These are phyloP conservation scores for Taphrina pruni DNA, from an alignment of 1,139 yeast genomes.

Conservation along the genomic window DNA sequence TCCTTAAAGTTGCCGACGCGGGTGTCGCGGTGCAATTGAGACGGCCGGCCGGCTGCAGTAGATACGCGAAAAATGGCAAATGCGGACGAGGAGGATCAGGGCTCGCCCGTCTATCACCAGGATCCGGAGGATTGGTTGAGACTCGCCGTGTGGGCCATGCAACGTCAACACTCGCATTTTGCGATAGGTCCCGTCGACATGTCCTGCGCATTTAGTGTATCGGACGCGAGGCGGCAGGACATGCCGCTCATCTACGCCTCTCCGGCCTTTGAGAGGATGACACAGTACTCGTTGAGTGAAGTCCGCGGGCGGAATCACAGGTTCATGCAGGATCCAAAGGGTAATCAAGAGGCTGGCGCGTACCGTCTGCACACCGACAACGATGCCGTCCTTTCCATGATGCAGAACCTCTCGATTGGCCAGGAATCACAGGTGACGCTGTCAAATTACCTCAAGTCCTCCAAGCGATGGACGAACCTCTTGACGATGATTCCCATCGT, in stretches of 20 bases:
- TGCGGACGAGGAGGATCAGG: not conserved
- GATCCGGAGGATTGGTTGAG: conserved; percentile 3
- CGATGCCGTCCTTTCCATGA: conserved; percentile 39
- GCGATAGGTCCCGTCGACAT: conserved; percentile 42
- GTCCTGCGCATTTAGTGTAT: conserved; percentile 44
- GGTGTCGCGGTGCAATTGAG: too few relatives aligned
- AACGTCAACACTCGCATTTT: conserved; percentile 3
- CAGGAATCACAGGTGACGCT: conserved; percentile 43
- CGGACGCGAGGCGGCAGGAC: conserved; percentile 42
- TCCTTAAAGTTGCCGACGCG: too few relatives aligned
- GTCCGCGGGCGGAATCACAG: conserved; percentile 43
- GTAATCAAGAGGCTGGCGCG: conserved; percentile 38
- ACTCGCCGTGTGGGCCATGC: conserved; percentile 1
- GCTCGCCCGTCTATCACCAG: not conserved
- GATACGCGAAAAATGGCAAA: not conserved
- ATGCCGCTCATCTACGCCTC: conserved; percentile 43
- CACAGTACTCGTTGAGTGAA: conserved; percentile 42
- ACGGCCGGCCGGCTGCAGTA: too few relatives aligned
- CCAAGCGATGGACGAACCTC: conserved; percentile 43
- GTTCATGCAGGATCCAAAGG: conserved; percentile 44
- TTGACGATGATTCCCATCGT: conserved; percentile 43
- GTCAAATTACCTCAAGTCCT: conserved; percentile 42
- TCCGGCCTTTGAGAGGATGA: conserved; percentile 40
- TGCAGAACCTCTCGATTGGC: conserved; percentile 38
- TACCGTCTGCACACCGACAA: conserved; percentile 42